These are phyloP conservation scores for Lizanozyma gosingica DNA, from an alignment of 1,139 yeast genomes.

Conservation along the genomic window DNA sequence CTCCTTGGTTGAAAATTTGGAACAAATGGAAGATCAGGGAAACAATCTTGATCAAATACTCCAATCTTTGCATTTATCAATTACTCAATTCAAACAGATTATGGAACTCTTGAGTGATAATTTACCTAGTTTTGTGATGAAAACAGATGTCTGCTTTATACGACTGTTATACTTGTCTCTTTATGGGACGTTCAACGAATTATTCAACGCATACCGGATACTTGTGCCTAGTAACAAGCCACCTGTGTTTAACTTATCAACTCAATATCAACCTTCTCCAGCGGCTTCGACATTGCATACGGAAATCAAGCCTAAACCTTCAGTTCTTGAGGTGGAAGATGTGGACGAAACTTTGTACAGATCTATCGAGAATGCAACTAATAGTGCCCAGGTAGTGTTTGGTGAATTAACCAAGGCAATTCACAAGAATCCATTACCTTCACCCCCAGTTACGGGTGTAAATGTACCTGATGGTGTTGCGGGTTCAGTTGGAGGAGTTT, in stretches of 20 bases:
- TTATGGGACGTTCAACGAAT: slow-evolving; percentile 67
- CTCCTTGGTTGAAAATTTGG: slow-evolving; percentile 48
- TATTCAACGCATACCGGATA: slow-evolving; percentile 61
- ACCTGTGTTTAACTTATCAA: background rate
- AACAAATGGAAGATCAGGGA: slow-evolving; percentile 42
- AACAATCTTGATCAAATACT: slow-evolving; percentile 22
- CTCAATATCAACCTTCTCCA: background rate
- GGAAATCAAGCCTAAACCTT: background rate
- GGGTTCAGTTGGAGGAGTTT: slow-evolving; percentile 6
- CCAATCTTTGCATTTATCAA: slow-evolving; percentile 24
- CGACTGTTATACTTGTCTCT: slow-evolving; percentile 66
- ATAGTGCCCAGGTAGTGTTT: slow-evolving; percentile 72
- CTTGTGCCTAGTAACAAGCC: slow-evolving; percentile 26
- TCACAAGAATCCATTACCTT: slow-evolving; percentile 57
- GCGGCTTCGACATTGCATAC: background rate
- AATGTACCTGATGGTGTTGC: slow-evolving; percentile 1
- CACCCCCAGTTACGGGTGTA: slow-evolving; percentile 21
- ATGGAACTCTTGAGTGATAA: slow-evolving; percentile 41
- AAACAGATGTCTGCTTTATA: slow-evolving; percentile 59
- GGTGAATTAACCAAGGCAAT: slow-evolving; percentile 72
- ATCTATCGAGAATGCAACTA: slow-evolving; percentile 65
- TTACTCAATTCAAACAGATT: slow-evolving; percentile 42
- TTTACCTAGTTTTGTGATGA: slow-evolving; percentile 38
- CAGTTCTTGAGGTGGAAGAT: slow-evolving; percentile 26
- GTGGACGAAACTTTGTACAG: slow-evolving; percentile 72